Base-by-base conservation (phyloP, 2,329 filamentous ascomycete genomes). In the Aspergillus sp. region DNA sequence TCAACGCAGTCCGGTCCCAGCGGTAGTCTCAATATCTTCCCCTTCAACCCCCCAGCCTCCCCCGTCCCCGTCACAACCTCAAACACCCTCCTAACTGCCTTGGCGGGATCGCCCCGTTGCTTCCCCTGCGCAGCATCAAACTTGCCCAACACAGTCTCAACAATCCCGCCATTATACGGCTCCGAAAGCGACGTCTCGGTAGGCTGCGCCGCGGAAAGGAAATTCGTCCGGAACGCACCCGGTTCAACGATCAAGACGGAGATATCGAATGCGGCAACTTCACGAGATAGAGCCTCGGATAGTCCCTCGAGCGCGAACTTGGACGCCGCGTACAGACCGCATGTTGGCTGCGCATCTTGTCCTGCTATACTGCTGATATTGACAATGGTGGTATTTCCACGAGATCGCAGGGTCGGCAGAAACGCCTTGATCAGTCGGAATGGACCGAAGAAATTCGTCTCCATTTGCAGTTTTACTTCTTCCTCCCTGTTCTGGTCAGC, bases 331-430 rank as follows among this genome's bases (percentile, higher is more conserved):
- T 80, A 80, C 20, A 76, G 67, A 0, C 70, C 70, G 42, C 54
- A 70, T 63, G 58, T 70, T 0, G 77, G 65, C 0, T 67, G 66
- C n/a, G 72, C 71, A 6, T 63, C 56, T 74, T 77, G 82, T 40
- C 79, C 80, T 0, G 71, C 80, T 3, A 82, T 61, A 48, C 79
- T 82, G 37, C 78, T 79, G 62, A 84, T 77, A 2, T 76, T 79
- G 12, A 78, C 77, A 1, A 84, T 64, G 3, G 67, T 70, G 1
- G 75, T 75, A 5, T 63, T 63, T 20, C 56, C 59, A 57, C 69
- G 70, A 22, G 61, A 51, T 1, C 79, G 73, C 63, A 80, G 72
- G 24, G 72, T 64, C 1, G 73, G 77, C 1, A 80, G 62, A 19
- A 75, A 55, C 11, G 74, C 69, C 8, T 70, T 73, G 5, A 73